A percentile compares a stretch with the other conserved stretches of the same genome.
Evolutionary conservation across 495 filamentous ascomycete genomes (phyloP).

Genomic region (Pseudevernia furfuracea): DNA sequence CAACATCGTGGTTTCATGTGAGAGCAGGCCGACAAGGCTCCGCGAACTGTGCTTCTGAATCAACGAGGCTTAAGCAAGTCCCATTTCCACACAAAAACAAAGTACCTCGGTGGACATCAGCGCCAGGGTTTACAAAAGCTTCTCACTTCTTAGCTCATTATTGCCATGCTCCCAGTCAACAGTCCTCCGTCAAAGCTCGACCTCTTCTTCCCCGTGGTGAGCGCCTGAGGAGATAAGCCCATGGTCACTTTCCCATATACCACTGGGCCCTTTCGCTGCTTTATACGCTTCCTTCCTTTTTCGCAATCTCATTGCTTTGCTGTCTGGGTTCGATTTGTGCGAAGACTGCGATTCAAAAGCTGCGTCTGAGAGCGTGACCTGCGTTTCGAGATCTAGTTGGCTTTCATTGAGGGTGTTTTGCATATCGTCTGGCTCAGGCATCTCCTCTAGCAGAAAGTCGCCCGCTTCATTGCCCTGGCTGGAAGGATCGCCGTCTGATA

Average conservation of each 20-base stretch:
- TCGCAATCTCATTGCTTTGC: constrained; percentile 6
- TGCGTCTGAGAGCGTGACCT: constrained; percentile 23
- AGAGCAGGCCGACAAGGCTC: not conserved
- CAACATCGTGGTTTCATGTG: not conserved
- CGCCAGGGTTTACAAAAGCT: not conserved
- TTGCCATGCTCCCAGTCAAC: not conserved
- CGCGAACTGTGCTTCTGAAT: not conserved
- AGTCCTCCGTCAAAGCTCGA: constrained; percentile 14
- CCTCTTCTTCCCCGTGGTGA: constrained; percentile 40
- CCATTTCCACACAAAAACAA: not conserved
- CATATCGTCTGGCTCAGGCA: constrained; percentile 4
- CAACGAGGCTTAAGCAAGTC: not conserved
- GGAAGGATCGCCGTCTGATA: constrained; percentile 8
- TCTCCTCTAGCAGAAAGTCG: constrained; percentile 3
- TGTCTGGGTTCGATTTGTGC: not conserved
- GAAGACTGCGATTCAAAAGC: constrained; percentile 25
- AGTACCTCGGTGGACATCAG: not conserved
- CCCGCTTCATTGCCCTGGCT: not conserved
- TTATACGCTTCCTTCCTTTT: constrained; percentile 33
- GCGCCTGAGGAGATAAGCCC: constrained; percentile 41
- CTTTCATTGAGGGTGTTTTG: constrained; percentile 4
- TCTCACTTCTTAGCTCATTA: not conserved
- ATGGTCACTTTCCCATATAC: constrained; percentile 37
- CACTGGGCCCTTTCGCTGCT: constrained; percentile 35
- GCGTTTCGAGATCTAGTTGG: constrained; percentile 14